Evolutionary conservation across 208 protist species (phyloP).

Genomic region (Tetramitus jugosus): DNA sequence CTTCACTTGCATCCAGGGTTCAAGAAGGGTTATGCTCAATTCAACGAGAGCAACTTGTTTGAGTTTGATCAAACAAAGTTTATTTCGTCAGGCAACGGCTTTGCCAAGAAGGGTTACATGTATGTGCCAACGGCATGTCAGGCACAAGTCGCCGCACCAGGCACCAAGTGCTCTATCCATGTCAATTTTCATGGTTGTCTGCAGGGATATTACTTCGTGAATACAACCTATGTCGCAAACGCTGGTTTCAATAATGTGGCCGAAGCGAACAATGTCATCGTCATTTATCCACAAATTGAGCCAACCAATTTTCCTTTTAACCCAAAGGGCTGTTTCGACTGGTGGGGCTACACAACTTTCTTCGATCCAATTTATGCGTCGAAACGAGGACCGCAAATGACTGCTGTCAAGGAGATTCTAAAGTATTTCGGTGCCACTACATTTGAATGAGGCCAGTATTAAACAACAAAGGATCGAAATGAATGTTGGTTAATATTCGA

Average conservation of each 20-base stretch:
- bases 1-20: no score
- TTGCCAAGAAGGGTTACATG: constrained; percentile 7
- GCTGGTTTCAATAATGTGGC: constrained; percentile 38
- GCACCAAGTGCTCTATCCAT: constrained; percentile 30
- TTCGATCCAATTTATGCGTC: not conserved
- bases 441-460: no score
- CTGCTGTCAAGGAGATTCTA: not conserved
- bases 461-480: no score
- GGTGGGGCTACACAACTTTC: constrained; percentile 31
- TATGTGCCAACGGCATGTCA: constrained; percentile 28
- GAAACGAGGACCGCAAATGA: constrained; percentile 23
- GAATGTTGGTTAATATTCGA: no score
- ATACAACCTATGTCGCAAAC: constrained; percentile 28
- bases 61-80: constrained; percentile 18
- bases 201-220: constrained; percentile 25
- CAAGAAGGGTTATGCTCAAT: no score
- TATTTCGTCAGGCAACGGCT: not conserved
- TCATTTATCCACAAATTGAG: constrained; percentile 41
- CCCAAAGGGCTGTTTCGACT: constrained; percentile 42
- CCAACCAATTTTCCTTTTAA: constrained; percentile 18
- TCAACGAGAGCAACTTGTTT: no score
- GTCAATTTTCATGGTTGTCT: constrained; percentile 42
- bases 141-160: no score
- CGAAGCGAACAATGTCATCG: constrained; percentile 43
- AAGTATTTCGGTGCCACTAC: no score